Evolutionary conservation across 345 rosid genomes (phyloP), one percentile per base, ranked within the genome.

Genomic region (Gossypium stocksii): DNA sequence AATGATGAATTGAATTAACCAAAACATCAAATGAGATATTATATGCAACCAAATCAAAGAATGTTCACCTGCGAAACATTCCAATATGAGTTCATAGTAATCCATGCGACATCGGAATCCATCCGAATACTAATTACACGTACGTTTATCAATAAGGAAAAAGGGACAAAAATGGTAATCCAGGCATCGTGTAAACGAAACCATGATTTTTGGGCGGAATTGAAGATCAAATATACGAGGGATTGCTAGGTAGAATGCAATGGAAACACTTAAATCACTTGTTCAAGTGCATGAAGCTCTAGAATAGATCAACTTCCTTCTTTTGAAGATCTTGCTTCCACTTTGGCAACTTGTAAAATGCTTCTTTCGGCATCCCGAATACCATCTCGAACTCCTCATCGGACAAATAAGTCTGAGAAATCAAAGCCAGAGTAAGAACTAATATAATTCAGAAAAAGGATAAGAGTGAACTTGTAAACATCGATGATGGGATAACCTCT

Each of bases 311-410:
- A 58, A 82, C 78, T 76, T 93, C 89, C 88, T 82, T 93, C 90
- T 96, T 96, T 69, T 76, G 91, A 74, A 89, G 76, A 78, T 96
- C 98, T 87, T 96, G 97, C 88, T 96, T 96, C 99, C 99, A 96
- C 78, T 86, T 89, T 4, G 99, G 99, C 80, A 89, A 74, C 72
- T 89, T 87, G 78, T 86, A 86, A 76, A 96, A 96, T 76, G 82
- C 90, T 78, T 84, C 97, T 84, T 91, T 96, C 53, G 82, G 46
- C 83, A 87, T 87, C 64, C 97, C 93, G 44, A 96, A 86, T 62
- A 93, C 79, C 23, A 77, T 77, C 81, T 86, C 77, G 78, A 96
- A 96, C 78, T 96, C 99, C 77, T 91, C 97, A 2, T 80, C 89
- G 1, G 95, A 85, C 62, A 96, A 87, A 75, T 96, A 96, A 11